phyloP scores from a whole-genome alignment of 129 eudicot genomes.

The Pittosporum tobira region DNA sequence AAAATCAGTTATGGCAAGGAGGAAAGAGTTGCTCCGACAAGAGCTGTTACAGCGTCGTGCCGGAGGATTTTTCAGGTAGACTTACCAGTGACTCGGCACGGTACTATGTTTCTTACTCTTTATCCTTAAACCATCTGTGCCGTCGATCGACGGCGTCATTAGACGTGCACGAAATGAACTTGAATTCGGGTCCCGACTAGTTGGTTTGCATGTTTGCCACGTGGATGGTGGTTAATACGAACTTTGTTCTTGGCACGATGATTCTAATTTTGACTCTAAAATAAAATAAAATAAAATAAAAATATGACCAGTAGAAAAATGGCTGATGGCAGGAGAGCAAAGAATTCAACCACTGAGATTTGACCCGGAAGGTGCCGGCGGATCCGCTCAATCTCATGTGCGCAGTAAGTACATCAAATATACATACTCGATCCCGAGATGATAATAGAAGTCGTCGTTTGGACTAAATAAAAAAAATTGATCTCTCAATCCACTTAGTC shows the following conservation, averaged over 20 bases:
- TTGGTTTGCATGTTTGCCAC: slow-evolving; percentile 3
- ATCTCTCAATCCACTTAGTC: too few relatives aligned
- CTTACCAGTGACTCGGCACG: slow-evolving; percentile 14
- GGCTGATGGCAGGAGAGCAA: slow-evolving; percentile 38
- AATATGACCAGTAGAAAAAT: slow-evolving; percentile 52
- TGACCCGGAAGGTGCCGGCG: background rate
- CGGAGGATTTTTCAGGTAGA: slow-evolving; percentile 84
- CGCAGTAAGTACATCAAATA: too few relatives aligned
- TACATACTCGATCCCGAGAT: too few relatives aligned
- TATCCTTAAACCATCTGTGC: too few relatives aligned
- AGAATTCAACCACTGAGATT: slow-evolving; percentile 18
- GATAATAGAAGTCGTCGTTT: too few relatives aligned
- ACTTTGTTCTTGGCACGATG: too few relatives aligned
- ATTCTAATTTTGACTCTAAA: background rate
- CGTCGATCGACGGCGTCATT: slow-evolving; percentile 19
- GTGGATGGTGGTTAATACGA: slow-evolving; percentile 2
- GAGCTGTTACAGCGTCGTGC: slow-evolving; percentile 59
- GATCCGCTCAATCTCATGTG: slow-evolving; percentile 52
- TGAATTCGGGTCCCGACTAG: background rate
- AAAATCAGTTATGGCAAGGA: slow-evolving; percentile 11
- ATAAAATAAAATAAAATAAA: too few relatives aligned
- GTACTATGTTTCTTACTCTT: too few relatives aligned
- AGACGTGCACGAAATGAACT: slow-evolving; percentile 1
- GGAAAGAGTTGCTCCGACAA: slow-evolving; percentile 72
- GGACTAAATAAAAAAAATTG: too few relatives aligned